Evolutionary conservation across 2,329 filamentous ascomycete species (phyloP).

Genomic region (Cercospora canescens): DNA sequence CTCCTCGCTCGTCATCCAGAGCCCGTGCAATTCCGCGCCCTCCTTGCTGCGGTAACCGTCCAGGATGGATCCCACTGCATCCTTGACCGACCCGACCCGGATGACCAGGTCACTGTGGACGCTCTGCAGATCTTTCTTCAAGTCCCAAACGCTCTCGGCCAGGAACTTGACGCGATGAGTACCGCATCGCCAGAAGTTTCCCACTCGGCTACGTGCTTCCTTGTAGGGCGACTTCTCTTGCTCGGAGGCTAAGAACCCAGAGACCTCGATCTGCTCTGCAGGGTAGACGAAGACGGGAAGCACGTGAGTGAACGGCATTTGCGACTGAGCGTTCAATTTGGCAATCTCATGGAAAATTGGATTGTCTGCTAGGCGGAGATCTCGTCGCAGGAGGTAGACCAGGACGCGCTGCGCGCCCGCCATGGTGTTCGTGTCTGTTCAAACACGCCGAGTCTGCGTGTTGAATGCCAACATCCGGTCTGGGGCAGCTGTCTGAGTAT

Average conservation of each 20-base stretch:
- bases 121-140: constrained; percentile 63
- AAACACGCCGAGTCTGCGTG: neutral
- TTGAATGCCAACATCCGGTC: neutral
- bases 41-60: constrained; percentile 41
- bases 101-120: constrained; percentile 63
- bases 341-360: constrained; percentile 64
- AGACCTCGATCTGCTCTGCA: constrained; percentile 71
- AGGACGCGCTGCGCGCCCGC: constrained; percentile 49
- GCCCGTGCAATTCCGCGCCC: constrained; percentile 55
- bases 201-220: constrained; percentile 65
- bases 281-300: constrained; percentile 71
- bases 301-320: constrained; percentile 60
- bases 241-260: constrained; percentile 64
- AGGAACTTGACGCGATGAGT: constrained; percentile 71
- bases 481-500: neutral
- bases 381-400: constrained; percentile 71
- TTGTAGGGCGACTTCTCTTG: constrained; percentile 63
- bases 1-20: constrained; percentile 76
- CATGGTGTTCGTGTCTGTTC: constrained; percentile 5
- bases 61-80: constrained; percentile 62
- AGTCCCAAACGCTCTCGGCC: constrained; percentile 70
- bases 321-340: constrained; percentile 48
- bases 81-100: constrained; percentile 61
- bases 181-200: constrained; percentile 71
- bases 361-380: constrained; percentile 73